These are phyloP conservation scores for Podospora sp. DNA, from an alignment of 495 filamentous ascomycete genomes.

Conservation along the genomic window DNA sequence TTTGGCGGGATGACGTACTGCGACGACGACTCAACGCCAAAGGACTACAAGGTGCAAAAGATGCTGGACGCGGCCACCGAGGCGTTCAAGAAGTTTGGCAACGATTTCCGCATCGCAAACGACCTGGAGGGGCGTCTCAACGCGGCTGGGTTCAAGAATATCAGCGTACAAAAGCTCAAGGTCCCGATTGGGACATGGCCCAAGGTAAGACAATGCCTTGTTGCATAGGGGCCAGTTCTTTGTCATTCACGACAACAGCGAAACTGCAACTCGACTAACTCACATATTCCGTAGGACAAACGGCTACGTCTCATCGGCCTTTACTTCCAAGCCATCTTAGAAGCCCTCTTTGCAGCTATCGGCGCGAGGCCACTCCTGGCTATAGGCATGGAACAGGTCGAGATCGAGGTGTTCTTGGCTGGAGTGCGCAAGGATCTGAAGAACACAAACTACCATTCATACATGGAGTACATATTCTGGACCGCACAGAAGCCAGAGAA, in stretches of 20 bases:
- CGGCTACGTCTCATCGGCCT: conserved; percentile 57
- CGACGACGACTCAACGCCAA: conserved; percentile 36
- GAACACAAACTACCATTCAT: conserved; percentile 34
- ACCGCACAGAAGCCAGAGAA: conserved; percentile 36
- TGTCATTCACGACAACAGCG: background rate
- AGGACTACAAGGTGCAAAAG: conserved; percentile 34
- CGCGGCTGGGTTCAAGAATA: conserved; percentile 60
- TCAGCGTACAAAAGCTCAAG: conserved; percentile 51
- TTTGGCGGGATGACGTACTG: conserved; percentile 34
- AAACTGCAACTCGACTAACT: background rate
- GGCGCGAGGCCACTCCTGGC: conserved; percentile 51
- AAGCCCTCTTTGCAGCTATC: conserved; percentile 54
- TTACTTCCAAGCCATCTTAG: conserved; percentile 46
- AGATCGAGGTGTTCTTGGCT: conserved; percentile 35
- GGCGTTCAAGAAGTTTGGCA: conserved; percentile 30
- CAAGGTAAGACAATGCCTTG: conserved; percentile 36
- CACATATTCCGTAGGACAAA: conserved; percentile 34
- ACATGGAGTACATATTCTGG: conserved; percentile 39
- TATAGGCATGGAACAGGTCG: conserved; percentile 34
- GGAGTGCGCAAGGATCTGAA: conserved; percentile 33
- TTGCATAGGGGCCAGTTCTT: conserved; percentile 23
- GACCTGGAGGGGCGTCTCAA: conserved; percentile 49
- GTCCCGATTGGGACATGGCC: conserved; percentile 59
- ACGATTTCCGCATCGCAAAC: conserved; percentile 48
- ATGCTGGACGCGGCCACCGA: conserved; percentile 34